Evolutionary conservation across 2,329 filamentous ascomycete species (phyloP).

Genomic region (Colletotrichum euphorbiae): DNA sequence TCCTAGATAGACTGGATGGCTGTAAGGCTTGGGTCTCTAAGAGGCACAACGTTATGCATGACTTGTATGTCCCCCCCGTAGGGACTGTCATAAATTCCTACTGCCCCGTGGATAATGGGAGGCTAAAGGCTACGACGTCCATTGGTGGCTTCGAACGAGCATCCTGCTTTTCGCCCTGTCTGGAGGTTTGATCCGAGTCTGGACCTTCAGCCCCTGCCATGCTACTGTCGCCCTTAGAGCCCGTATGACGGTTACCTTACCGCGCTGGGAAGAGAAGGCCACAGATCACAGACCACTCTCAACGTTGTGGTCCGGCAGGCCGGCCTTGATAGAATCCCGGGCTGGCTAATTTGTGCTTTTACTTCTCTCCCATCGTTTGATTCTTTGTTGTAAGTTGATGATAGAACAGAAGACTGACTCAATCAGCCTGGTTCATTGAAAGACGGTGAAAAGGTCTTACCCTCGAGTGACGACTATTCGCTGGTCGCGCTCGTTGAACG

Average conservation of each 20-base stretch:
- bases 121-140: no score
- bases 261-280: background rate
- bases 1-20: slow-evolving; percentile 60
- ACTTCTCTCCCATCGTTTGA: slow-evolving; percentile 30
- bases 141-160: no score
- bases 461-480: slow-evolving; percentile 61
- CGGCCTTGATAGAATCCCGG: slow-evolving; percentile 19
- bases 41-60: background rate
- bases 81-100: no score
- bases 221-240: no score
- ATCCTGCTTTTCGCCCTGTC: no score
- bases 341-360: slow-evolving; percentile 22
- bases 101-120: no score
- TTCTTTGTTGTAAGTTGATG: slow-evolving; percentile 40
- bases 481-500: slow-evolving; percentile 59
- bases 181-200: no score
- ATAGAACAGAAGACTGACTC: slow-evolving; percentile 39
- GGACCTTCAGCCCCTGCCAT: no score
- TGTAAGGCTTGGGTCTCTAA: background rate
- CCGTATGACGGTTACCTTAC: background rate
- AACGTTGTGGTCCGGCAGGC: slow-evolving; percentile 7
- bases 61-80: slow-evolving; percentile 57
- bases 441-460: slow-evolving; percentile 44
- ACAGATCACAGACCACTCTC: slow-evolving; percentile 15
- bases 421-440: slow-evolving; percentile 4